These are phyloP conservation scores for Mariannaea sp. DNA, from an alignment of 2,329 filamentous ascomycete species.

Conservation along the genomic window DNA sequence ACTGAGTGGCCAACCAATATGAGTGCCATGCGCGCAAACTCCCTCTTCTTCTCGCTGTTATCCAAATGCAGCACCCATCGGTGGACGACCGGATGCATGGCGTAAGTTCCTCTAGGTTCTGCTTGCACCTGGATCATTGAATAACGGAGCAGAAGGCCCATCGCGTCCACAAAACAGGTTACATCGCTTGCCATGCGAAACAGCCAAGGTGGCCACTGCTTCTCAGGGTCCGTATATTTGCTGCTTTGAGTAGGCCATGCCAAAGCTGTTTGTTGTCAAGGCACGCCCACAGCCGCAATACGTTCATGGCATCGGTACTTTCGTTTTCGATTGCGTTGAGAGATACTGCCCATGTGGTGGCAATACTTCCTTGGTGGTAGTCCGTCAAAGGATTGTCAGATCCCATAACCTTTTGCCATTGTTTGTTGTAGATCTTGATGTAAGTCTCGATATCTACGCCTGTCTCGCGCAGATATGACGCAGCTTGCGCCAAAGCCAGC, in stretches of 20 bases:
- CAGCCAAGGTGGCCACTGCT: neutral
- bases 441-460: neutral
- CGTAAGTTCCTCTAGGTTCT: neutral
- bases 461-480: conserved; percentile 1
- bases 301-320: neutral
- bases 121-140: conserved; percentile 5
- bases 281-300: conserved; percentile 10
- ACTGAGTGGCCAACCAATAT: neutral
- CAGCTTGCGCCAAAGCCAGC: neutral
- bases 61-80: conserved; percentile 1
- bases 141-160: conserved; percentile 4
- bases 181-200: neutral
- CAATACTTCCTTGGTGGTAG: conserved; percentile 1
- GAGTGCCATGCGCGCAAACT: neutral
- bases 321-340: conserved; percentile 3
- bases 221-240: no score
- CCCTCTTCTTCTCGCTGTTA: neutral
- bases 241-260: conserved; percentile 8
- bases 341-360: conserved; percentile 1
- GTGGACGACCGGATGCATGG: conserved; percentile 7
- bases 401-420: conserved; percentile 6
- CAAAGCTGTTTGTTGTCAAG: conserved; percentile 13
- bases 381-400: neutral
- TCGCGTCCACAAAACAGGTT: neutral
- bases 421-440: neutral